phyloP scores from a whole-genome alignment of 2,329 filamentous ascomycete species.

The Chalaropsis ovoidea region DNA sequence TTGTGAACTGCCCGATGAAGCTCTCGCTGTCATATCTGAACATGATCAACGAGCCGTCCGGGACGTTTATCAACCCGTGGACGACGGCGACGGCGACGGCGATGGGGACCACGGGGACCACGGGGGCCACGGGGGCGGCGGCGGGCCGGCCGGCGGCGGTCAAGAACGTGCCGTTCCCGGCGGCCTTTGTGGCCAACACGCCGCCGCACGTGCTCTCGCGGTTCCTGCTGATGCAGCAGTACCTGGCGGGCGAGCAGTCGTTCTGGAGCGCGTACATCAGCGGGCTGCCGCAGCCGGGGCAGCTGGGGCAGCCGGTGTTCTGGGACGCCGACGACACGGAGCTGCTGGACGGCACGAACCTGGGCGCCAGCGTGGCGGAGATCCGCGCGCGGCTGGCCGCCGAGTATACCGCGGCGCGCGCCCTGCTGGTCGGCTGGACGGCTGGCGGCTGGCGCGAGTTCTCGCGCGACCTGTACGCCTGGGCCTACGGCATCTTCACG shows the following conservation, averaged over 20 bases:
- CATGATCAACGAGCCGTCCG: constrained; percentile 34
- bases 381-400: constrained; percentile 39
- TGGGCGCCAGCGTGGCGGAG: constrained; percentile 41
- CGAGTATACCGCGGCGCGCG: constrained; percentile 35
- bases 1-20: constrained; percentile 44
- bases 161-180: constrained; percentile 35
- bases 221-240: constrained; percentile 61
- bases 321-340: constrained; percentile 53
- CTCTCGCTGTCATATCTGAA: constrained; percentile 52
- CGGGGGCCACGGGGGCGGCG: background rate
- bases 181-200: constrained; percentile 40
- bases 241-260: constrained; percentile 46
- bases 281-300: constrained; percentile 52
- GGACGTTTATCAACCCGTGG: constrained; percentile 25
- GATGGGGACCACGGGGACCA: too few species aligned
- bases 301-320: constrained; percentile 49
- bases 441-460: constrained; percentile 33
- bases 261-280: constrained; percentile 60
- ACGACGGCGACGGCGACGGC: too few species aligned
- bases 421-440: constrained; percentile 34
- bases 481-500: constrained; percentile 56
- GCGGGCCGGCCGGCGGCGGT: constrained; percentile 10
- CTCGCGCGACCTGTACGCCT: constrained; percentile 46
- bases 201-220: constrained; percentile 53
- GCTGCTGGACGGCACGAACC: constrained; percentile 46